A percentile compares a stretch with the other conserved stretches of the same genome.
phyloP scores from a whole-genome alignment of 768 basidiomycete genomes.

The Trametes coccinea region DNA sequence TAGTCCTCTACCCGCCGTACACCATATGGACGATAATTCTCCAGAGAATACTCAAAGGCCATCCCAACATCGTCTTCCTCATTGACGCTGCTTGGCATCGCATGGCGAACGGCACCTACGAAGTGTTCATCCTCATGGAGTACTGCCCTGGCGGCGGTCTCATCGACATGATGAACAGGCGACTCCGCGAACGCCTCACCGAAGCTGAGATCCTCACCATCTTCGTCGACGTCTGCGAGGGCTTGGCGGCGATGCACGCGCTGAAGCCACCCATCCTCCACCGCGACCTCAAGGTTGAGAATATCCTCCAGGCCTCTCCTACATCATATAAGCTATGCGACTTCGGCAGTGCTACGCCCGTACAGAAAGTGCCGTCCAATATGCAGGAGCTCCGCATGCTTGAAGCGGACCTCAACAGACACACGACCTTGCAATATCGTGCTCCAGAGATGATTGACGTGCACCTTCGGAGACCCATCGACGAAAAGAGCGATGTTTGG shows the following conservation, averaged over 20 bases:
- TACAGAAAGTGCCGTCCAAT: slow-evolving; percentile 72
- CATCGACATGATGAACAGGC: slow-evolving; percentile 99
- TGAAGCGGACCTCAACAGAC: slow-evolving; percentile 89
- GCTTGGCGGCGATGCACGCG: slow-evolving; percentile 95
- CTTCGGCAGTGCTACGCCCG: slow-evolving; percentile 89
- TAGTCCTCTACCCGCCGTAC: slow-evolving; percentile 11
- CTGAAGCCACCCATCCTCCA: slow-evolving; percentile 88
- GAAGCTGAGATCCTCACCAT: slow-evolving; percentile 97
- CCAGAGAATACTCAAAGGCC: slow-evolving; percentile 87
- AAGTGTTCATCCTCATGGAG: slow-evolving; percentile 99
- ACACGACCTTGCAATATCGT: slow-evolving; percentile 96
- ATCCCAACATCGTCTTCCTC: slow-evolving; percentile 94
- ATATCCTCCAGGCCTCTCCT: slow-evolving; percentile 86
- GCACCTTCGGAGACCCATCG: slow-evolving; percentile 77
- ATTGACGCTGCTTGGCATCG: slow-evolving; percentile 93
- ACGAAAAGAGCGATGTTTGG: slow-evolving; percentile 98
- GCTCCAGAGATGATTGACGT: slow-evolving; percentile 99
- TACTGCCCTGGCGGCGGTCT: slow-evolving; percentile 98
- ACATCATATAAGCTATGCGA: slow-evolving; percentile 95
- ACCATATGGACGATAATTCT: slow-evolving; percentile 15
- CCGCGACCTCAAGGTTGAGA: slow-evolving; percentile 98
- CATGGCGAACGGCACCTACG: slow-evolving; percentile 80
- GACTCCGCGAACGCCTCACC: slow-evolving; percentile 89
- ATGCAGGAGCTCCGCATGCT: slow-evolving; percentile 83
- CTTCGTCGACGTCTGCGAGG: slow-evolving; percentile 97